Evolutionary conservation across 1,284 basidiomycete species (phyloP), one percentile per base, ranked within the genome.

Genomic region (Phylloporus sp.): DNA sequence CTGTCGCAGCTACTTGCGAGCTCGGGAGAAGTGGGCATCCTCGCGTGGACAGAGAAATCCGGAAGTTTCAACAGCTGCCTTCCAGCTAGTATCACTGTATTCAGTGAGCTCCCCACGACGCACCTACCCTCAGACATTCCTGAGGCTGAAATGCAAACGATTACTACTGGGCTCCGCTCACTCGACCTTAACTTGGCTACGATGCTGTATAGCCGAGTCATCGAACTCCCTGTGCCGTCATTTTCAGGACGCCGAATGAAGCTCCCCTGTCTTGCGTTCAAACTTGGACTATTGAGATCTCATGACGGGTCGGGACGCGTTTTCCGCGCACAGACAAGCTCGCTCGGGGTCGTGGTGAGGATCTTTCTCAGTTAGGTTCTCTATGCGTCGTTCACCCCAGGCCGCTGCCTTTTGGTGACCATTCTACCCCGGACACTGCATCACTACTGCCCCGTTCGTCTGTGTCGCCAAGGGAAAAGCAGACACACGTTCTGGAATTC

Each of bases 201-300:
- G 41, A 23, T 23, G 12, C 8, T 70, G 11, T 70, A 70, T 17
- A n/a, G 68, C 10, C 58, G 41, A 19, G 45, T 70, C 3, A 2
- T 32, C 10, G 52, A 45, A 1, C 45, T 71, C 4, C 43, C 45
- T 2, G 23, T 43, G 1, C 65, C 69, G 3, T 37, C 6, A 0
- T 68, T 71, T 4, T 19, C 37, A 5, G 69, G 41, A 3, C 56
- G n/a, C 17, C 64, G 67, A 39, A 49, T 68, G 62, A 68, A 57
- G 19, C 58, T 68, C 41, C 59, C 68, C 0, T 69, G 68, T 43
- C 41, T 69, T 10, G 47, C n/a, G 0, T 69, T 69, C 59, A 53
- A 60, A n/a, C 68, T 70, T 1, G 64, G 67, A 8, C 43, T n/a
- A 17, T 3, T 66, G 32, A 49, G 32, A 1, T 19, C 32, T 11